A percentile compares a stretch with the other conserved stretches of the same genome.
These are phyloP conservation scores for Adansonia madagascariensis DNA, from an alignment of 441 rosid species.

Conservation along the genomic window DNA sequence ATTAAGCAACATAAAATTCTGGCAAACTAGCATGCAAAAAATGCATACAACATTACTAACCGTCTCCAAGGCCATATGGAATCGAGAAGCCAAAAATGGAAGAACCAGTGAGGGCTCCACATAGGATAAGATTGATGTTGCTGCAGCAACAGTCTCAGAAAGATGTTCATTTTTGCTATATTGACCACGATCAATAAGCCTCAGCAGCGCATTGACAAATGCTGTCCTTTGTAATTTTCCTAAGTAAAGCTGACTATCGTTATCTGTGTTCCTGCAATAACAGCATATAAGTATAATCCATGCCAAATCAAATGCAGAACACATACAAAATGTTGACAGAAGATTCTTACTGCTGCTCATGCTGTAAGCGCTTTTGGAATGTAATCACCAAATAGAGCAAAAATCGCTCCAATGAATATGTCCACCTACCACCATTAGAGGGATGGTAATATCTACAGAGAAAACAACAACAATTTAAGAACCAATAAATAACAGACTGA, in stretches of 20 bases:
- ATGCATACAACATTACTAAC: conserved; percentile 58
- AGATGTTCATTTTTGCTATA: conserved; percentile 99
- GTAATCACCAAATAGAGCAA: conserved; percentile 76
- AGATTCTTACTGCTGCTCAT: conserved; percentile 82
- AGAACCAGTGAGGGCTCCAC: conserved; percentile 97
- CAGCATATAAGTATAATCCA: conserved; percentile 36
- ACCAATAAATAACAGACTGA: conserved; percentile 27
- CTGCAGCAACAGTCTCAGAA: conserved; percentile 98
- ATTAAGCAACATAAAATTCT: conserved; percentile 16
- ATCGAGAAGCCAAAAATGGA: conserved; percentile 92
- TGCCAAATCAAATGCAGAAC: conserved; percentile 26
- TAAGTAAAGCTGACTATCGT: conserved; percentile 47
- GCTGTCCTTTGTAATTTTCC: conserved; percentile 75
- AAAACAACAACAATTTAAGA: conserved; percentile 19
- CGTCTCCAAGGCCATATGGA: conserved; percentile 99
- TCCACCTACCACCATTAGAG: conserved; percentile 99
- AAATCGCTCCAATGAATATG: conserved; percentile 93
- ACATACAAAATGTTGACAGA: conserved; percentile 28
- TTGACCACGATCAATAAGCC: conserved; percentile 96
- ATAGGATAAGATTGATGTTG: conserved; percentile 91
- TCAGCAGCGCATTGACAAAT: conserved; percentile 77
- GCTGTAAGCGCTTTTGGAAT: conserved; percentile 93
- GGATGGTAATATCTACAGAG: conserved; percentile 91
- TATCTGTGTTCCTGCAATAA: conserved; percentile 56
- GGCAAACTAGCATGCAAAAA: conserved; percentile 23